Conservation (phyloP, 179 eudicot genomes). For the Gypsophila paniculata region DNA sequence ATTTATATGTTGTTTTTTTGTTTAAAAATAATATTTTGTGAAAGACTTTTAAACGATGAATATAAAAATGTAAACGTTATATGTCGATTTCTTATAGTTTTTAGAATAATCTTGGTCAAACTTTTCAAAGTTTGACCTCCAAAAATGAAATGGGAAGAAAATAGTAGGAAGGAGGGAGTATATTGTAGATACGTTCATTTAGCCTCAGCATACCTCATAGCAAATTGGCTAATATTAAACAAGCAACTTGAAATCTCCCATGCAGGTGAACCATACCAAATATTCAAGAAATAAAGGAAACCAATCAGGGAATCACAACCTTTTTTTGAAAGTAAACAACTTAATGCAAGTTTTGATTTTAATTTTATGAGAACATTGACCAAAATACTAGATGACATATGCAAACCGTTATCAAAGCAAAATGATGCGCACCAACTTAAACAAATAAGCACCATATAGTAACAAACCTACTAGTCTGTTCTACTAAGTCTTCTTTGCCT, state of each 20-base stretch:
- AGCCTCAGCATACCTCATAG: background rate
- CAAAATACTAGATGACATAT: background rate
- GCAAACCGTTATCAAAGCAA: background rate
- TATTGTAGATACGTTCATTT: background rate
- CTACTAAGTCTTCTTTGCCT: slow-evolving; percentile 41
- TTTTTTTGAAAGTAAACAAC: background rate
- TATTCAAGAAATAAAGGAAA: background rate
- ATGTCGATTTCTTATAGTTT: no score
- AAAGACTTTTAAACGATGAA: no score
- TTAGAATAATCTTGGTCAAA: no score
- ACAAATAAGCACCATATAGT: background rate
- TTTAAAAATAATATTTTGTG: no score
- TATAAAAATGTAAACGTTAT: no score
- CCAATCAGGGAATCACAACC: background rate
- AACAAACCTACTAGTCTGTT: slow-evolving; percentile 49
- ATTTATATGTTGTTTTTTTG: no score
- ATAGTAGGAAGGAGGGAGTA: no score
- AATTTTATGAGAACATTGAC: background rate
- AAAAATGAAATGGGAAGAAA: no score
- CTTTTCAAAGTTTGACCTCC: no score
- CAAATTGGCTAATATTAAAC: background rate
- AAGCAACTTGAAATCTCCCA: background rate
- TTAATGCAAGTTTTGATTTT: background rate
- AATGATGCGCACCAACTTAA: background rate
- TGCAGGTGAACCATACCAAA: background rate